These are phyloP conservation scores for Plasmodium gaboni DNA, from an alignment of 169 alveolate genomes.

Conservation along the genomic window DNA sequence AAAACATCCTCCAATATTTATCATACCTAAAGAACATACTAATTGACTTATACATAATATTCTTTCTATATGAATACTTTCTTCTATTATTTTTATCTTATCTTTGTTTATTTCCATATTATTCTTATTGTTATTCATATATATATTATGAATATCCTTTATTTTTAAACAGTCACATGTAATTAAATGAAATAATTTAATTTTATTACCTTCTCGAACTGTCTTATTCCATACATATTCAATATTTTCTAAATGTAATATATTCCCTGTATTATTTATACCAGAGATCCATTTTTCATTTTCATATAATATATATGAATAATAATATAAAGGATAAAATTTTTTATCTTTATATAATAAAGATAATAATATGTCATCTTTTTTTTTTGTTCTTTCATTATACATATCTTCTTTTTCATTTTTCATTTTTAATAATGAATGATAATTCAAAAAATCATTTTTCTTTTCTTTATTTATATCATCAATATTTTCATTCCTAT, in stretches of 20 bases:
- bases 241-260: constrained; percentile 45
- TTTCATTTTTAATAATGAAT: not conserved
- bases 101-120: not conserved
- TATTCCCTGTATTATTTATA: constrained; percentile 56
- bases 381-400: constrained; percentile 1
- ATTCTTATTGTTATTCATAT: constrained; percentile 5
- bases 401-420: not conserved
- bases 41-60: constrained; percentile 53
- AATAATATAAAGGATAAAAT: constrained; percentile 50
- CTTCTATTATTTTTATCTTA: not conserved
- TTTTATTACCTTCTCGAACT: constrained; percentile 65
- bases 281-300: constrained; percentile 73
- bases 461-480: constrained; percentile 11
- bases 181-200: constrained; percentile 60
- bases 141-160: constrained; percentile 14
- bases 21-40: constrained; percentile 71
- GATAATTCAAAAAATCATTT: not conserved
- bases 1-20: constrained; percentile 67
- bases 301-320: constrained; percentile 39
- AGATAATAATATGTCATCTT: not conserved
- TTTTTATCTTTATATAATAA: constrained; percentile 10
- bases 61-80: constrained; percentile 9
- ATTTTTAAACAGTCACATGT: constrained; percentile 53
- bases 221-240: constrained; percentile 67
- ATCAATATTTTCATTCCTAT: not conserved